Evolutionary conservation across 164 flowering plant genomes (phyloP), one percentile per base, ranked within the genome.

Genomic region (Platanus orientalis): DNA sequence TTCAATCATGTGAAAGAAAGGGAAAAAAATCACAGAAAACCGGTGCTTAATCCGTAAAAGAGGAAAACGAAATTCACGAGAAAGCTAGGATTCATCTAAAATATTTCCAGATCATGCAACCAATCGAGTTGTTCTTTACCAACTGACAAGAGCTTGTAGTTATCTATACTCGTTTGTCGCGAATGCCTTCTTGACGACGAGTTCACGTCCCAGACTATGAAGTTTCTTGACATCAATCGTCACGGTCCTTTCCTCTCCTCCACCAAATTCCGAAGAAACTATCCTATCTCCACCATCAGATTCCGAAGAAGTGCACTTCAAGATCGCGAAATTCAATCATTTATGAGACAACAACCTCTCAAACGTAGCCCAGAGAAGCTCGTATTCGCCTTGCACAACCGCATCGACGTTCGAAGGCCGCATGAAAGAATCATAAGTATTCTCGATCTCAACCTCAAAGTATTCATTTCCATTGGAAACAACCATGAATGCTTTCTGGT

Each of bases 141-240:
- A 16, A 81, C 92, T 0, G 83, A 70, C 30, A 93, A 83, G 21
- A 93, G 80, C 28, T 66, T 66, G 62, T 10, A 84, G 49, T 93
- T 93, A 54, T 93, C 94, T 63, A n/a, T 88, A 96, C 21, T 85
- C 97, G 45, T 59, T 68, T 0, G 98, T 93, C 6, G 84, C 96
- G n/a, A 93, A 59, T 5, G 98, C 98, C 14, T 81, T 78, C 63
- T 66, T 73, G 1, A 93, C 84, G 11, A 93, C 70, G 20, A 75
- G 85, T 69, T 90, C 84, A 1, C 94, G 82, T 14, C 60, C 56
- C 3, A 21, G 4, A 5, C 88, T 80, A 73, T 77, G 79, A 10
- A 93, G 86, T 54, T 77, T 87, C 48, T 80, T 44, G 9, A 93
- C 94, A 63, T 93, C 97, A 13, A 93, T 50, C n/a, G 83, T 69